Evolutionary conservation across 2,329 filamentous ascomycete species (phyloP), one percentile per base, ranked within the genome.

Genomic region (Zopfia rhizophila): DNA sequence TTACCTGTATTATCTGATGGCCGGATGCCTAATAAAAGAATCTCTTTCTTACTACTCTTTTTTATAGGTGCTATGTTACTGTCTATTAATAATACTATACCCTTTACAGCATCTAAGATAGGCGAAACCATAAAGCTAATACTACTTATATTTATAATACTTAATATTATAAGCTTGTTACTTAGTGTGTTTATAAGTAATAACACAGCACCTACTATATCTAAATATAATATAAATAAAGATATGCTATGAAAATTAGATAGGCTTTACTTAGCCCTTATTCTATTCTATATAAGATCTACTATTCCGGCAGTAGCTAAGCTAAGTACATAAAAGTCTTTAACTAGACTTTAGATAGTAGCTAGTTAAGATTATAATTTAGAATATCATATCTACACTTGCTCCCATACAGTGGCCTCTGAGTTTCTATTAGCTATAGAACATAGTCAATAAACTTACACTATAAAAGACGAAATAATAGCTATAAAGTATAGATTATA

Each of bases 341-440:
- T 38, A 32, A 32, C 14, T 21, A 37, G 21, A 36, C 28, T 38
- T 25, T 11, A 36, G 24, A n/a, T n/a, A n/a, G n/a, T n/a, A n/a
- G 33, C 16, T 14, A 19, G 11, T 24, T 29, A 11, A 14, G 33
- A 31, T 32, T 27, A n/a, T n/a, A 38, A 37, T 21, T 11, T 30
- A 33, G 21, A 14, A 29, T n/a, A n/a, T n/a, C n/a, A 28, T 30
- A 28, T 30, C 30, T 54, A 40, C 40, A 30, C 35, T 39, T 54
- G 40, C 32, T 19, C 35, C 19, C 18, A 45, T 37, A 48, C 39
- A 29, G 36, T 51, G 38, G 22, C 27, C 19, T 22, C 31, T 10
- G 23, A 48, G 21, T 42, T 51, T 18, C 30, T 54, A n/a, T 45
- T 12, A 41, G 22, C 18, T 10, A 45, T 51, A 39, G 51, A 54